Base-by-base conservation (phyloP, 208 protist genomes). In the Leishmania tarentolae region DNA sequence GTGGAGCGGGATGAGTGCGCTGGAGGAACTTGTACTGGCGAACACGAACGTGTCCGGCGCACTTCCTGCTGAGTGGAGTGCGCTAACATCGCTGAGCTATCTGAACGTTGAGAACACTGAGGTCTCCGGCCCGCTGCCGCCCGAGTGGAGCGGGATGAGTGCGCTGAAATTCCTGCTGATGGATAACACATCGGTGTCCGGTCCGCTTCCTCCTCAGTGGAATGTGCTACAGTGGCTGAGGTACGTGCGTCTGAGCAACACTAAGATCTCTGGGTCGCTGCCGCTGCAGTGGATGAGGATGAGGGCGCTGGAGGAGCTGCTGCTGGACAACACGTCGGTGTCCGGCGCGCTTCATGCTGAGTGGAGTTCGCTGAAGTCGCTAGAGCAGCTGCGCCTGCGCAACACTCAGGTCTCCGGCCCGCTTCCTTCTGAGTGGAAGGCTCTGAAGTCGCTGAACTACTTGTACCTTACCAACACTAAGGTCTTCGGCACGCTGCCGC, bases 401-500 rank as follows among this genome's bases (percentile, higher is more conserved):
- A 13, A 31, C 31, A 75, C 80, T 6, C 31, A 24, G 9, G 28
- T 83, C 2, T 44, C 44, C 0, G 80, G 80, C 31, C 79, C 80
- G 35, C 59, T 83, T 50, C 80, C 80, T n/a, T 40, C 53, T 0
- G 44, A 74, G 77, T 81, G 79, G 79, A 24, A 37, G 11, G 13
- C 40, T 3, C 70, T 81, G 69, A 50, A 56, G 42, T 11, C 19
- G 5, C 52, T 81, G 53, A 5, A 69, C 70, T 37, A 17, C 8
- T 2, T 81, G 35, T 2, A 52, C 24, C 19, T 76, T 5, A 3
- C 37, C 4, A 46, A 66, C 28, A 76, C 78, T 24, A 40, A 24
- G 1, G 0, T 81, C 13, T n/a, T 19, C 13, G 78, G 78, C 71
- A 76, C 46, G 0, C 31, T 82, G 17, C 78, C 78, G 47, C 56